These are phyloP conservation scores for Dictyostelium firmibasis DNA, from an alignment of 78 protist genomes.

Conservation along the genomic window DNA sequence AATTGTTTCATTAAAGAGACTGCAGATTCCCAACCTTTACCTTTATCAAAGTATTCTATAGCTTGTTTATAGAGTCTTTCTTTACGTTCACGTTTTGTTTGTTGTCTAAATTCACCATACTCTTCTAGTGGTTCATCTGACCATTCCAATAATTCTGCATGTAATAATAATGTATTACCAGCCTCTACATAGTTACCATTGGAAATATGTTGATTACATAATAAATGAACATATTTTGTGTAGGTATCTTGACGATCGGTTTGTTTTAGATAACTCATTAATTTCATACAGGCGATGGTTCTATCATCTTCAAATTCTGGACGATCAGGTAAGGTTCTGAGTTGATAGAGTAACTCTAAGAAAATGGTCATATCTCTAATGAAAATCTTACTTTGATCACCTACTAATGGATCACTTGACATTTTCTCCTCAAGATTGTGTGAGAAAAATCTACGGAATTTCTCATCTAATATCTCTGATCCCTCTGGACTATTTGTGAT, in stretches of 20 bases:
- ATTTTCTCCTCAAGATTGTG: conserved; percentile 46
- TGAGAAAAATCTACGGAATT: conserved; percentile 51
- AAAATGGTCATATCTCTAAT: conserved; percentile 74
- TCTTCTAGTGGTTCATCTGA: conserved; percentile 16
- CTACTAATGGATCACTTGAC: conserved; percentile 13
- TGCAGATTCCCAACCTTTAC: conserved; percentile 88
- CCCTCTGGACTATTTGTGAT: conserved; percentile 62
- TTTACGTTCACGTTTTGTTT: conserved; percentile 47
- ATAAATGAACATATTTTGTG: conserved; percentile 77
- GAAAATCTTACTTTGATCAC: conserved; percentile 23
- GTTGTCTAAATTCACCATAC: neutral
- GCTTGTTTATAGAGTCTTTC: conserved; percentile 45
- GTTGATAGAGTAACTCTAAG: conserved; percentile 57
- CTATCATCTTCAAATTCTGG: conserved; percentile 80
- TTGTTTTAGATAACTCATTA: conserved; percentile 79
- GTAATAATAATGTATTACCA: conserved; percentile 74
- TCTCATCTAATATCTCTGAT: conserved; percentile 61
- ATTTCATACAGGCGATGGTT: conserved; percentile 72
- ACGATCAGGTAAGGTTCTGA: conserved; percentile 78
- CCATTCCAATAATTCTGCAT: conserved; percentile 81
- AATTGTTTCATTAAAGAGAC: conserved; percentile 41
- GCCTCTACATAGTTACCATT: conserved; percentile 79
- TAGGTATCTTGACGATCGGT: conserved; percentile 85
- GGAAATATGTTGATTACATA: conserved; percentile 79
- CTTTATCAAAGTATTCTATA: conserved; percentile 83